Percentiles rank a stretch among this genome's conserved stretches.
phyloP scores from a whole-genome alignment of 1,284 basidiomycete genomes.

The Coriolopsis trogii region DNA sequence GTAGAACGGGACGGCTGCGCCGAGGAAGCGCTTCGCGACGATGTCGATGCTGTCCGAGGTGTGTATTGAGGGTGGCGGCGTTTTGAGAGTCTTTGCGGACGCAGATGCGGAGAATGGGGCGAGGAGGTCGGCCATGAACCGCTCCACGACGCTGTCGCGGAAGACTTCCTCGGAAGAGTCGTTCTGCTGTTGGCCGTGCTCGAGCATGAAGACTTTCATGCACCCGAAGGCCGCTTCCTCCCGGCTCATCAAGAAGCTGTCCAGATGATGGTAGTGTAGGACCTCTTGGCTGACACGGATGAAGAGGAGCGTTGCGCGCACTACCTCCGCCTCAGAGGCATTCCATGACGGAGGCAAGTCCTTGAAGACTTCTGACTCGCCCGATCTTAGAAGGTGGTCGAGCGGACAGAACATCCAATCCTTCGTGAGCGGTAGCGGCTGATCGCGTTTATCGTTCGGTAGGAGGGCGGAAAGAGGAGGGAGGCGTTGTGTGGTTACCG shows the following conservation, averaged over 20 bases:
- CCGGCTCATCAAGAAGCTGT: constrained; percentile 45
- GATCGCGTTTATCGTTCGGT: constrained; percentile 23
- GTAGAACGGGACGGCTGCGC: constrained; percentile 79
- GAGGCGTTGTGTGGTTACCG: constrained; percentile 56
- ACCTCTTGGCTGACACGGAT: constrained; percentile 32
- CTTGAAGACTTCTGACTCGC: constrained; percentile 73
- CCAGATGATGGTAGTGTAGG: constrained; percentile 46
- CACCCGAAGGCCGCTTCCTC: constrained; percentile 73
- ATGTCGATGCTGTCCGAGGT: constrained; percentile 50
- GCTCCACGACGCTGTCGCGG: constrained; percentile 62
- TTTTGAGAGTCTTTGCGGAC: constrained; percentile 38
- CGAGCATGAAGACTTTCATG: constrained; percentile 96
- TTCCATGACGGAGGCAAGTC: constrained; percentile 78
- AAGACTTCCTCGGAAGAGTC: constrained; percentile 69
- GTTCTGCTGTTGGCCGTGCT: constrained; percentile 67
- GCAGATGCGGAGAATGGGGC: constrained; percentile 50
- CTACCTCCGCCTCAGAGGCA: constrained; percentile 80
- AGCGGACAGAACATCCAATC: constrained; percentile 81
- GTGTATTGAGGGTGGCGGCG: constrained; percentile 13
- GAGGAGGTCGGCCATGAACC: constrained; percentile 62
- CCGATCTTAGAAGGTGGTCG: constrained; percentile 83
- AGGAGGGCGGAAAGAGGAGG: constrained; percentile 39
- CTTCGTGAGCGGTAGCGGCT: constrained; percentile 64
- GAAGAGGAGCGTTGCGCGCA: constrained; percentile 50
- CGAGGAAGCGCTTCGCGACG: constrained; percentile 65